Evolutionary conservation across 106 monocot genomes (phyloP), one percentile per base, ranked within the genome.

Genomic region (Chionographis japonica): DNA sequence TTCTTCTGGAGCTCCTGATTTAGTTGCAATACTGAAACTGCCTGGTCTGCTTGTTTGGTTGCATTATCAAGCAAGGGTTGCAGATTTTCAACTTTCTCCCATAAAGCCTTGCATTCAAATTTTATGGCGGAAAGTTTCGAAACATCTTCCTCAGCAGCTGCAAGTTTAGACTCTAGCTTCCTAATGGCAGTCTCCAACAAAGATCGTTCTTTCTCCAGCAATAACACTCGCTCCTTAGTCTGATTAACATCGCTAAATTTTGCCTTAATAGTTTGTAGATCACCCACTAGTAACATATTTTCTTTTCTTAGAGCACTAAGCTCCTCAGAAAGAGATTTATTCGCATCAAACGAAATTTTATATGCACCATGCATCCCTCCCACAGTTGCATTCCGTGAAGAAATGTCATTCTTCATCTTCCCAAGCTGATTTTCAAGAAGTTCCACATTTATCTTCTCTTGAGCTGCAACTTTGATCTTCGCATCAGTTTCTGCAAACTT

Each of bases 401-500:
- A 61, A n/a, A 78, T 70, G 77, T 80, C 75, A 68, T 20, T 73
- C 52, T 74, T 81, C 67, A 79, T 4, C 37, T 74, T 72, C 52
- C 74, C 66, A 53, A 83, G 70, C 18, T 86, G 77, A 54, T 53
- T 50, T 76, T 81, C 81, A 70, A 81, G 81, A 58, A 72, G 12
- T 67, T 80, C 78, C 12, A 77, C 72, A 70, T 77, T 70, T 39
- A 81, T 56, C 71, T 88, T 80, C 53, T 82, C 88, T 68, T 81
- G 77, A 8, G 67, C 69, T 37, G 69, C 74, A 79, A 83, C 72
- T 78, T 72, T 80, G 40, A 81, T 75, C 12, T 56, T 68, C 52
- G 58, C 73, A 70, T 81, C 81, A 51, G 69, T 79, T 69, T 88
- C 85, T 55, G 78, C 83, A 64, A 94, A 60, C 60, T 83, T 91